Conservation (phyloP, 2,329 filamentous ascomycete species). For the Chaetomiaceae sp. region DNA sequence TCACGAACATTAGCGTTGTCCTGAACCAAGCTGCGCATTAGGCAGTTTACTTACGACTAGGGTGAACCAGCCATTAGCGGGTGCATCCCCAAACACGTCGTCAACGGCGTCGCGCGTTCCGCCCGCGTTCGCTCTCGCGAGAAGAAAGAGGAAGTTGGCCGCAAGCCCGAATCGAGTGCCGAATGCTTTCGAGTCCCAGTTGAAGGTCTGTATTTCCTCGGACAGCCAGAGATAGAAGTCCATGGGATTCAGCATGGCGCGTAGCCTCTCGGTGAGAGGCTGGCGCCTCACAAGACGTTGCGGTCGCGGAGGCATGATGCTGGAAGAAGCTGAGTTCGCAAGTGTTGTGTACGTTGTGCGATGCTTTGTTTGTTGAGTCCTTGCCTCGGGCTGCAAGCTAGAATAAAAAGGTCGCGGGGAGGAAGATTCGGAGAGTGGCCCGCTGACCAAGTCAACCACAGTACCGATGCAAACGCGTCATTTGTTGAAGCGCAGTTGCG, state of each 20-base stretch:
- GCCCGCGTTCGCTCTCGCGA: conserved; percentile 75
- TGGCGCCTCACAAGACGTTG: conserved; percentile 75
- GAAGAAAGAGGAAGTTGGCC: conserved; percentile 74
- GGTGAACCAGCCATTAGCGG: conserved; percentile 60
- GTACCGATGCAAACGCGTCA: background rate
- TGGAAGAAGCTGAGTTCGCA: no score
- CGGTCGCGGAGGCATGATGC: conserved; percentile 44
- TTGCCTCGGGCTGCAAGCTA: background rate
- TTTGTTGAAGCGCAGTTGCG: background rate
- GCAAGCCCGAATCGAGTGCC: conserved; percentile 70
- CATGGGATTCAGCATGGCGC: conserved; percentile 75
- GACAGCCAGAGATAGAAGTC: conserved; percentile 89
- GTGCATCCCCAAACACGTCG: conserved; percentile 78
- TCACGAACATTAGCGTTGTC: background rate
- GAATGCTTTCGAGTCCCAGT: conserved; percentile 81
- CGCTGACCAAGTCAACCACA: conserved; percentile 2
- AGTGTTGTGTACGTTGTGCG: background rate
- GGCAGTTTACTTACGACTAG: conserved; percentile 43
- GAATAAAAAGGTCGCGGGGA: background rate
- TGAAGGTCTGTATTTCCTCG: conserved; percentile 85
- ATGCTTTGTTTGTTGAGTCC: background rate
- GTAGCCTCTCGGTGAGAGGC: conserved; percentile 76
- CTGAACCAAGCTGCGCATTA: background rate
- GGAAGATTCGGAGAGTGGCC: background rate
- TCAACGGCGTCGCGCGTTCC: conserved; percentile 52